Conservation (phyloP, 2,329 filamentous ascomycete species). For the Fusarium veterinarium region DNA sequence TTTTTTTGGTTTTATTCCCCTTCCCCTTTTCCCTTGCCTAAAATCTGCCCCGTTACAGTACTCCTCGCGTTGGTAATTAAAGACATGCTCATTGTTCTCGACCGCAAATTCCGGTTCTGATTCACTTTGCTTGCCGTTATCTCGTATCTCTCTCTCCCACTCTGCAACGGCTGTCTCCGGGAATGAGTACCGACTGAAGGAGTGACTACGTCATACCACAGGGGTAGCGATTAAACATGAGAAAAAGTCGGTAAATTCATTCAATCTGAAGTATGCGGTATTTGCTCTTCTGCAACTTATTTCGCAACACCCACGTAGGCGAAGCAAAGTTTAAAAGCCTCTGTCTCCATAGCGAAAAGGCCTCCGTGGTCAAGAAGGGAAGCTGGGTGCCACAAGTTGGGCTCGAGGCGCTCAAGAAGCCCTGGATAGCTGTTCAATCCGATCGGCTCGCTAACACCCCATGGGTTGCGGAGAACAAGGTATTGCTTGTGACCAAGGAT, state of each 20-base stretch:
- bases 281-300: conserved; percentile 41
- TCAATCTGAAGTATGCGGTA: not conserved
- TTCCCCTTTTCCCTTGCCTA: no score
- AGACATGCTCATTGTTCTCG: not conserved
- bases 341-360: conserved; percentile 51
- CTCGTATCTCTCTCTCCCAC: not conserved
- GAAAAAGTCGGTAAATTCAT: not conserved
- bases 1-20: not conserved
- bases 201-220: not conserved
- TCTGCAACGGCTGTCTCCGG: not conserved
- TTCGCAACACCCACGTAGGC: conserved; percentile 43
- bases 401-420: conserved; percentile 53
- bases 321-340: conserved; percentile 53
- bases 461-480: conserved; percentile 58
- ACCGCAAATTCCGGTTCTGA: not conserved
- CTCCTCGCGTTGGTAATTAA: not conserved
- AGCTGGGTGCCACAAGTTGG: conserved; percentile 52
- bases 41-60: no score
- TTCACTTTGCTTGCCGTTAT: not conserved
- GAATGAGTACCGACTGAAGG: not conserved
- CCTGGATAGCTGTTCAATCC: conserved; percentile 55
- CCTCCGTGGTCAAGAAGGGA: conserved; percentile 52
- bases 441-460: conserved; percentile 56
- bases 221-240: not conserved
- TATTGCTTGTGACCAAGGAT: conserved; percentile 53